Evolutionary conservation across 352 stramenopile genomes (phyloP).

Genomic region (Blastocystis hominis): DNA sequence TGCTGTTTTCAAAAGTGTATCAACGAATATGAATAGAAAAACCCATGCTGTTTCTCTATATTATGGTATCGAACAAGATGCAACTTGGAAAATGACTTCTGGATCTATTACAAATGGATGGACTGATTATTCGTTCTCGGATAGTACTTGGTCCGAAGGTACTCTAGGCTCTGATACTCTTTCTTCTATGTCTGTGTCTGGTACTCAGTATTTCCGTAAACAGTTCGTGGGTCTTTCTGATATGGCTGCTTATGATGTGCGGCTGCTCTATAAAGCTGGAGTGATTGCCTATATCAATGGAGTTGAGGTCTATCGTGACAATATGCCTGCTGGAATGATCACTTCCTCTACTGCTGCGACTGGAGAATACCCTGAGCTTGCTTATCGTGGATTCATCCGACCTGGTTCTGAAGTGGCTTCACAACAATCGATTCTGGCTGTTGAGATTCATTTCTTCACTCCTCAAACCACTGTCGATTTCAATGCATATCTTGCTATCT

Average conservation of each 20-base stretch:
- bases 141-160: background rate
- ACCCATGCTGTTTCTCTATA: background rate
- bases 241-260: conserved; percentile 28
- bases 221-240: background rate
- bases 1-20: background rate
- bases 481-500: background rate
- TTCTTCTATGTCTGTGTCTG: background rate
- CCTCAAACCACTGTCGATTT: too few species aligned
- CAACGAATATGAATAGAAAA: too few species aligned
- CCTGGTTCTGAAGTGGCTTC: too few species aligned
- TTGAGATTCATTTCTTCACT: conserved; percentile 22
- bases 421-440: background rate
- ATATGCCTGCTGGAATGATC: conserved; percentile 1
- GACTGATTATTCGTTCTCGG: background rate
- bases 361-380: background rate
- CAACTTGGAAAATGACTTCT: background rate
- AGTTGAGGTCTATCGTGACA: conserved; percentile 13
- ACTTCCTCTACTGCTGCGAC: background rate
- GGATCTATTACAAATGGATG: background rate
- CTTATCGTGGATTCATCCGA: background rate
- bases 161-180: background rate
- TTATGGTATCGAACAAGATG: background rate
- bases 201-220: conserved; percentile 49
- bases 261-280: background rate
- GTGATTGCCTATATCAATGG: conserved; percentile 38